These are phyloP conservation scores for Botryotinia globosa DNA, from an alignment of 2,329 filamentous ascomycete species.

Conservation along the genomic window DNA sequence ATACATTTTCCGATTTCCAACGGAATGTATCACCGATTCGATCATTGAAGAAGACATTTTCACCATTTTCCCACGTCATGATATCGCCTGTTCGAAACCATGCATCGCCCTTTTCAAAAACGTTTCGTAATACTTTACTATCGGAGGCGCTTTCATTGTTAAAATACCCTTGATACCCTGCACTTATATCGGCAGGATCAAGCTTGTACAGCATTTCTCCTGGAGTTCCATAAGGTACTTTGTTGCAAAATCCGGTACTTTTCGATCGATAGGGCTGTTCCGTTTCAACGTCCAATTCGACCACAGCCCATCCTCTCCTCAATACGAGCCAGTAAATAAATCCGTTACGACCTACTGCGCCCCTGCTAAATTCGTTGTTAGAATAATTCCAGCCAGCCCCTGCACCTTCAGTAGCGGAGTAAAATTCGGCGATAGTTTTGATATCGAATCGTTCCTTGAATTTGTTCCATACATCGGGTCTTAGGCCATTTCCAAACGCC, in stretches of 20 bases:
- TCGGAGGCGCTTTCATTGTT: conserved; percentile 68
- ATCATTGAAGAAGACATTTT: conserved; percentile 76
- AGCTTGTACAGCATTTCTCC: conserved; percentile 76
- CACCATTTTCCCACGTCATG: conserved; percentile 66
- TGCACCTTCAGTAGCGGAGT: conserved; percentile 72
- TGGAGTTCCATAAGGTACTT: conserved; percentile 56
- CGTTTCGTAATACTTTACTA: conserved; percentile 70
- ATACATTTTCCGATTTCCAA: conserved; percentile 83
- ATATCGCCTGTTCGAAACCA: conserved; percentile 87
- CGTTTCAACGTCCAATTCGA: conserved; percentile 68
- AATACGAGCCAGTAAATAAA: conserved; percentile 56
- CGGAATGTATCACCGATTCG: conserved; percentile 75
- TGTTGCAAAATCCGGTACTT: conserved; percentile 65
- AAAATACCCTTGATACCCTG: conserved; percentile 78
- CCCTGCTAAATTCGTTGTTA: conserved; percentile 68
- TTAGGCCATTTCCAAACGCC: conserved; percentile 80
- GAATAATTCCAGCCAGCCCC: conserved; percentile 70
- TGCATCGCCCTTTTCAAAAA: conserved; percentile 72
- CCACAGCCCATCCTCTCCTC: conserved; percentile 52
- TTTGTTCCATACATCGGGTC: conserved; percentile 79
- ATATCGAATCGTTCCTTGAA: conserved; percentile 82
- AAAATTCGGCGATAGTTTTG: conserved; percentile 73
- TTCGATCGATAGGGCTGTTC: conserved; percentile 67
- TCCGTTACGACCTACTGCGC: conserved; percentile 75
- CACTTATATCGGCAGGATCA: conserved; percentile 59